Evolutionary conservation across 495 filamentous ascomycete genomes (phyloP).

Genomic region (Podospora australis): DNA sequence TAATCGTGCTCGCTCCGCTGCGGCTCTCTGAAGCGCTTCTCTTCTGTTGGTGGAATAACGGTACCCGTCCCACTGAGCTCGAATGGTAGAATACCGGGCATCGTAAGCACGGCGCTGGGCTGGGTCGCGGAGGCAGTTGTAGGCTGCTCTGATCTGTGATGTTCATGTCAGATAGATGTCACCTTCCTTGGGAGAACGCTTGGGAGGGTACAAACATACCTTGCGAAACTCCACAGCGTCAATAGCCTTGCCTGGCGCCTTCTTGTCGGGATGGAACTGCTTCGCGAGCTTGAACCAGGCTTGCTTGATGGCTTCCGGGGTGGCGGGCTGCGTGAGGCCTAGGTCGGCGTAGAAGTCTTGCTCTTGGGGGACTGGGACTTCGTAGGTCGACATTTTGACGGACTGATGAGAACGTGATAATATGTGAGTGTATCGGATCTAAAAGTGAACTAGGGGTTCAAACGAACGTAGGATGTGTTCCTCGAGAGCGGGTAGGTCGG

Average conservation of each 20-base stretch:
- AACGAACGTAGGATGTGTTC: too few relatives aligned
- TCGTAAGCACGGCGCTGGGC: background rate
- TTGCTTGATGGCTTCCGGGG: background rate
- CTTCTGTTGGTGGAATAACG: too few relatives aligned
- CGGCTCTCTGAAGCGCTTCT: too few relatives aligned
- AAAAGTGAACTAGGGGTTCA: too few relatives aligned
- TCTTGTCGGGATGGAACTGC: conserved; percentile 5
- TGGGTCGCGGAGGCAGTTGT: background rate
- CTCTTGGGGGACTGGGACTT: too few relatives aligned
- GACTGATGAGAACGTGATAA: too few relatives aligned
- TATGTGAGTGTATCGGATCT: too few relatives aligned
- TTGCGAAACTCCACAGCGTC: conserved; percentile 1
- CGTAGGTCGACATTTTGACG: too few relatives aligned
- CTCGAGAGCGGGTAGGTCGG: too few relatives aligned
- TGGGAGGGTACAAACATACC: background rate
- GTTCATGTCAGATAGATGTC: background rate
- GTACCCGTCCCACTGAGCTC: background rate
- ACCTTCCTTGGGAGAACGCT: background rate
- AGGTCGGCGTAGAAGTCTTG: conserved; percentile 4
- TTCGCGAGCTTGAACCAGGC: conserved; percentile 4
- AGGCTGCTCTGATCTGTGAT: conserved; percentile 1
- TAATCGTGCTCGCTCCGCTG: too few relatives aligned
- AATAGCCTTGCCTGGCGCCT: background rate
- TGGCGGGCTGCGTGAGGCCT: background rate
- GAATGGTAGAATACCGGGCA: background rate